A percentile compares a stretch with the other conserved stretches of the same genome.
These are phyloP conservation scores for Saccharum hybrid DNA, from an alignment of 202 grass and related monocot species.

Conservation along the genomic window DNA sequence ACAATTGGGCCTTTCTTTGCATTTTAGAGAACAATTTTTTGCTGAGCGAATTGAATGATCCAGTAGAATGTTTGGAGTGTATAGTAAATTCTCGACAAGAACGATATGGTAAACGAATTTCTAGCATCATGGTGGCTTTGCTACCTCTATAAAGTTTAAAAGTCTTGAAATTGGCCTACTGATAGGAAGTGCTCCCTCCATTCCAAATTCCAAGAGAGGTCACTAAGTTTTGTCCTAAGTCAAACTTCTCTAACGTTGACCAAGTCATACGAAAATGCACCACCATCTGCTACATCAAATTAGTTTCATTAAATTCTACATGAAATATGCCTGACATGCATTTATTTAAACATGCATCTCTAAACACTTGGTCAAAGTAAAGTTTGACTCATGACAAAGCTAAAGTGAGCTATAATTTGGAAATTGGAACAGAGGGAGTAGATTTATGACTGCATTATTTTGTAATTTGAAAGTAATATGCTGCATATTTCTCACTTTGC, in stretches of 20 bases:
- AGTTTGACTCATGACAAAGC: neutral
- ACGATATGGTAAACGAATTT: too few relatives aligned
- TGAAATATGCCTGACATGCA: neutral
- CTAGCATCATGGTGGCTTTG: too few relatives aligned
- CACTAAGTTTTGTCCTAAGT: neutral
- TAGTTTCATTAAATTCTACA: neutral
- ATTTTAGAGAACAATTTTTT: too few relatives aligned
- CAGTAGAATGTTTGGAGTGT: too few relatives aligned
- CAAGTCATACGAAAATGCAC: neutral
- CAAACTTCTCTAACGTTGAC: neutral
- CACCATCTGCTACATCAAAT: neutral
- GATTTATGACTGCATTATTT: conserved; percentile 17
- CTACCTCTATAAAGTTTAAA: too few relatives aligned
- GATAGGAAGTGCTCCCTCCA: too few relatives aligned
- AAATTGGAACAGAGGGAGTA: neutral
- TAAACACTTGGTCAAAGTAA: neutral
- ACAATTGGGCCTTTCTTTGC: too few relatives aligned
- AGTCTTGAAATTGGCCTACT: too few relatives aligned
- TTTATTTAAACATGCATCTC: neutral
- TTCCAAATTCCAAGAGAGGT: too few relatives aligned
- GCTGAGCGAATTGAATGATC: too few relatives aligned
- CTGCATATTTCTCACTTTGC: conserved; percentile 27
- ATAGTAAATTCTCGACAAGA: too few relatives aligned
- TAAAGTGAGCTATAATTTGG: neutral
- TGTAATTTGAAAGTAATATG: conserved; percentile 16